Evolutionary conservation across 805 yeast genomes (phyloP).

Genomic region (Candida lessepsii): DNA sequence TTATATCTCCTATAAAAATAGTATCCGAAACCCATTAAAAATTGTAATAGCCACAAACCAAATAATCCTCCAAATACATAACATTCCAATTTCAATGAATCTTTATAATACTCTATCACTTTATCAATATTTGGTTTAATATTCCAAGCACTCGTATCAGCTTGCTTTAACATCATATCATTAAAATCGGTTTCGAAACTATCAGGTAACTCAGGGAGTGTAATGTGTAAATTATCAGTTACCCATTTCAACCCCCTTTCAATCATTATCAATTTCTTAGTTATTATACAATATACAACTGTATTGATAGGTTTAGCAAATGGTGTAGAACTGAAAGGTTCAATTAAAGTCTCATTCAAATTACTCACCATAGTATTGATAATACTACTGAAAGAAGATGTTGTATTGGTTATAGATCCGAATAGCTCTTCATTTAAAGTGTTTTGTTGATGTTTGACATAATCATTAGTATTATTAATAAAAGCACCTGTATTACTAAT

Average conservation of each 20-base stretch:
- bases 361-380: conserved; percentile 52
- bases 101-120: conserved; percentile 4
- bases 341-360: conserved; percentile 58
- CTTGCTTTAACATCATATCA: conserved; percentile 50
- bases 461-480: conserved; percentile 47
- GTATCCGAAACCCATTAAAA: conserved; percentile 35
- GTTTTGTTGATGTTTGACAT: conserved; percentile 48
- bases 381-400: conserved; percentile 59
- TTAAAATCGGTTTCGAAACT: conserved; percentile 7
- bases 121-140: conserved; percentile 8
- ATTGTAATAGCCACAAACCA: conserved; percentile 48
- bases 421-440: conserved; percentile 62
- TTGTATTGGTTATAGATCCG: conserved; percentile 60
- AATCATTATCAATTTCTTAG: conserved; percentile 62
- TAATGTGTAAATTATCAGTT: conserved; percentile 55
- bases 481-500: conserved; percentile 7
- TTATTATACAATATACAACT: conserved; percentile 77
- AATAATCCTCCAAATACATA: conserved; percentile 45
- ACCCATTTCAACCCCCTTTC: conserved; percentile 82
- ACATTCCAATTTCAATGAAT: conserved; percentile 44
- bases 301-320: conserved; percentile 60
- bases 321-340: conserved; percentile 67
- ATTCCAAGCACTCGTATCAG: conserved; percentile 4
- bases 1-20: conserved; percentile 9
- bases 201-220: conserved; percentile 50